Conservation (phyloP, 176 grass and related monocot genomes). For the Oropetium thomaeum region DNA sequence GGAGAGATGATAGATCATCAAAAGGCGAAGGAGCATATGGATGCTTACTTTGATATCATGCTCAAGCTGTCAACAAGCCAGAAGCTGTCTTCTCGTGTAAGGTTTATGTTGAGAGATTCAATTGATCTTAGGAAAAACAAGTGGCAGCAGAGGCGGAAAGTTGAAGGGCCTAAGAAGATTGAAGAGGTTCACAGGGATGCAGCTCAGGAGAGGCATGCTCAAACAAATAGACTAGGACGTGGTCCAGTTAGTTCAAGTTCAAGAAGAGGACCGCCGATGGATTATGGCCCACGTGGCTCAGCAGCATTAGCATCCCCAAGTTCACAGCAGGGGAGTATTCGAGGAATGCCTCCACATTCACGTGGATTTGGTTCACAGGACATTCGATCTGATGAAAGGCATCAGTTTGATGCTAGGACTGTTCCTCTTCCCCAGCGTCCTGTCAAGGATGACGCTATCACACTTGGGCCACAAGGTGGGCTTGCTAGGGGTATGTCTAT, state of each 20-base stretch:
- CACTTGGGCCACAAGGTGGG: slow-evolving; percentile 87
- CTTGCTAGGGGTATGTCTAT: slow-evolving; percentile 80
- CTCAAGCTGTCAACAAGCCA: slow-evolving; percentile 58
- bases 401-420: slow-evolving; percentile 63
- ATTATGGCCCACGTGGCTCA: slow-evolving; percentile 52
- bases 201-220: slow-evolving; percentile 87
- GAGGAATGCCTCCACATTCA: slow-evolving; percentile 53
- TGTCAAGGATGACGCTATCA: slow-evolving; percentile 65
- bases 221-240: slow-evolving; percentile 68
- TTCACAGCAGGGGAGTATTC: slow-evolving; percentile 61
- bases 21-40: slow-evolving; percentile 93
- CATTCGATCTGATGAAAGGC: slow-evolving; percentile 63
- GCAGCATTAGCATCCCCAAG: slow-evolving; percentile 46
- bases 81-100: slow-evolving; percentile 77
- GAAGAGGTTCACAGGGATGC: slow-evolving; percentile 96
- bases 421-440: slow-evolving; percentile 65
- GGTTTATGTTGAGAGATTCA: slow-evolving; percentile 83
- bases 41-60: slow-evolving; percentile 82
- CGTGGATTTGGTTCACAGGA: slow-evolving; percentile 63
- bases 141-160: slow-evolving; percentile 93
- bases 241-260: slow-evolving; percentile 53
- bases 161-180: slow-evolving; percentile 98
- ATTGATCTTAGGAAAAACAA: slow-evolving; percentile 91
- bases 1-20: slow-evolving; percentile 93
- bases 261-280: slow-evolving; percentile 64